Evolutionary conservation across 2,329 filamentous ascomycete species (phyloP), one percentile per base, ranked within the genome.

Genomic region (Zymoseptoria tritici): DNA sequence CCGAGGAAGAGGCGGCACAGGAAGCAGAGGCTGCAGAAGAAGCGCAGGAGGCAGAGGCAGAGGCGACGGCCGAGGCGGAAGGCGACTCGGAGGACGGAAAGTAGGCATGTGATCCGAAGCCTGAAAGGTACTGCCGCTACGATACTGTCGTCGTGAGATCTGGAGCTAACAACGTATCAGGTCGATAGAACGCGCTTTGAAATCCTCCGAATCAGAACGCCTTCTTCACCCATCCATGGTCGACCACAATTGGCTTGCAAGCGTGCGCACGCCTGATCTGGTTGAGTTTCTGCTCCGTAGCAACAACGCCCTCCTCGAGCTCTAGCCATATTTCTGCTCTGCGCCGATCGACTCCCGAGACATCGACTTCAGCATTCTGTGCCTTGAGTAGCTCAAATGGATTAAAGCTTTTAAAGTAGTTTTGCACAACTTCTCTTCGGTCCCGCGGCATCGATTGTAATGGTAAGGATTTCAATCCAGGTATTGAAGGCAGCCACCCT

Each of bases 401-500:
- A 31, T 54, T 55, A n/a, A 60, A 52, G 26, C 16, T 31, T 19
- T 52, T 54, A 13, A 63, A 22, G 21, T 60, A 58, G 1, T 50
- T 26, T 29, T 62, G 56, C 19, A 64, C 50, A 9, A 62, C 59
- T 9, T 52, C 31, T 16, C 55, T 61, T 11, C 59, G 58, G 2
- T 22, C 11, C 16, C 22, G 29, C 5, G 54, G 54, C 60, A 65
- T 66, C 2, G 62, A 59, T 50, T 68, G 64, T 36, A 57, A 58
- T 1, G 76, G 75, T 63, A 77, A 70, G 6, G 67, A 68, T 52
- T 70, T 52, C 16, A 66, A 31, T 13, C 57, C 59, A 13, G 57
- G 24, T 2, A 53, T 8, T 2, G 26, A 62, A 13, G 77, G 77
- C 3, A 78, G 72, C 77, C 77, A 78, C 51, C 77, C 77, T 62